phyloP scores from a whole-genome alignment of 495 filamentous ascomycete genomes.

The Neurospora sp. region DNA sequence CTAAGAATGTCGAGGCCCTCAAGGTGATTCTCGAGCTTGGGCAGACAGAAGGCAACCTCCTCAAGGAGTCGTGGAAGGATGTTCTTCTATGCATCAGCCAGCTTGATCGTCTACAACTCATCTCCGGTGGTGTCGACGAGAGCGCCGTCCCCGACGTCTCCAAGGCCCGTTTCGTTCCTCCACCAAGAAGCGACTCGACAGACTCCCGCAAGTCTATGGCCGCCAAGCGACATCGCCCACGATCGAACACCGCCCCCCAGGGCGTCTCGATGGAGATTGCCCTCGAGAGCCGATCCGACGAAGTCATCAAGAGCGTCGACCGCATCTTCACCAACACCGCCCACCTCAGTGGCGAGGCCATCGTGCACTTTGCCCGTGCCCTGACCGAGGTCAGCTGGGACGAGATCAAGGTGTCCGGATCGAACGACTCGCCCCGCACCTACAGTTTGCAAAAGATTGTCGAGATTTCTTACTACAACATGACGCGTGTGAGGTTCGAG shows the following conservation, averaged over 20 bases:
- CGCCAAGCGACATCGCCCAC: slow-evolving; percentile 50
- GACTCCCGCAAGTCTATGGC: slow-evolving; percentile 60
- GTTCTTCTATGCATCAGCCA: slow-evolving; percentile 93
- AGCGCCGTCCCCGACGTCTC: slow-evolving; percentile 87
- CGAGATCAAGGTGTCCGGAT: slow-evolving; percentile 93
- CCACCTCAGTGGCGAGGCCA: slow-evolving; percentile 86
- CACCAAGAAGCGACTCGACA: slow-evolving; percentile 29
- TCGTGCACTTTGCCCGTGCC: slow-evolving; percentile 92
- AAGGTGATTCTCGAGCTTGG: slow-evolving; percentile 86
- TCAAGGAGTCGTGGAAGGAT: slow-evolving; percentile 88
- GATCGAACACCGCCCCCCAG: slow-evolving; percentile 52
- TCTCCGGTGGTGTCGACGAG: slow-evolving; percentile 88
- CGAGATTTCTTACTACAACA: slow-evolving; percentile 98
- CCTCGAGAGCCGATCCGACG: slow-evolving; percentile 81
- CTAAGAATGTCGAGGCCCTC: slow-evolving; percentile 91
- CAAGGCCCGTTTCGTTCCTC: slow-evolving; percentile 60
- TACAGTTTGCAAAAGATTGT: slow-evolving; percentile 97
- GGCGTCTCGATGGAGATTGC: slow-evolving; percentile 79
- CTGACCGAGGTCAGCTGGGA: slow-evolving; percentile 97
- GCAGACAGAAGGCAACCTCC: slow-evolving; percentile 78
- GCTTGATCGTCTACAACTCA: slow-evolving; percentile 90
- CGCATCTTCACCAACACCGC: slow-evolving; percentile 93
- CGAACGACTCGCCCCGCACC: slow-evolving; percentile 86
- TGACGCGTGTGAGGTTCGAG: slow-evolving; percentile 95
- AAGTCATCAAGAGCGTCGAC: slow-evolving; percentile 87